A percentile compares a stretch with the other conserved stretches of the same genome.
Conservation (phyloP, 2,329 filamentous ascomycete genomes). For the Trichoderma sp. region DNA sequence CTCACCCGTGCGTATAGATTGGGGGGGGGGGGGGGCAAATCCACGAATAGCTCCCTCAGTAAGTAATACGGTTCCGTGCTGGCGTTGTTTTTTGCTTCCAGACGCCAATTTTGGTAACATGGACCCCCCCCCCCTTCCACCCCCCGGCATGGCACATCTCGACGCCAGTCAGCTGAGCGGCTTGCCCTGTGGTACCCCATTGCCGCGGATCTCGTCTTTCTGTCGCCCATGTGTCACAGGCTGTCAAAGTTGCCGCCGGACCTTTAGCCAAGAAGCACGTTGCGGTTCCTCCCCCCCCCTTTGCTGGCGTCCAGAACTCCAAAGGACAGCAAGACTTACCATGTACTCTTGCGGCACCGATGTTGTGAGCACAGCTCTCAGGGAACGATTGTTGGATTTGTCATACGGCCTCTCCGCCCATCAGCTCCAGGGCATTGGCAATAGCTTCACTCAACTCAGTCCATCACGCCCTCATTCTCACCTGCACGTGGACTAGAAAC, state of each 20-base stretch:
- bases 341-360: not conserved
- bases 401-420: constrained; percentile 1
- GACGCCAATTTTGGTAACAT: constrained; percentile 11
- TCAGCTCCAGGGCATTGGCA: not conserved
- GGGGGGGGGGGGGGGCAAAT: not conserved
- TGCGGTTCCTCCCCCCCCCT: not conserved
- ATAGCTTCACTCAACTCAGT: not conserved
- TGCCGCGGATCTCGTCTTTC: constrained; percentile 4
- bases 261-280: not conserved
- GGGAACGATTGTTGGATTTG: not conserved
- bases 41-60: not conserved
- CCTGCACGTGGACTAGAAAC: not conserved
- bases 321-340: too few species aligned
- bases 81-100: not conserved
- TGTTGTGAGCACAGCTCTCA: not conserved
- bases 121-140: not conserved
- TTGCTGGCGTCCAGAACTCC: too few species aligned
- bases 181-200: constrained; percentile 10
- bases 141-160: not conserved
- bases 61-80: not conserved
- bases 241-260: not conserved
- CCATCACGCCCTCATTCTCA: not conserved
- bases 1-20: too few species aligned
- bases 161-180: constrained; percentile 20
- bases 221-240: not conserved